Percentiles rank a stretch among this genome's conserved stretches.
phyloP scores from a whole-genome alignment of 148 eudicot genomes.

The Vaccinium myrtillus region DNA sequence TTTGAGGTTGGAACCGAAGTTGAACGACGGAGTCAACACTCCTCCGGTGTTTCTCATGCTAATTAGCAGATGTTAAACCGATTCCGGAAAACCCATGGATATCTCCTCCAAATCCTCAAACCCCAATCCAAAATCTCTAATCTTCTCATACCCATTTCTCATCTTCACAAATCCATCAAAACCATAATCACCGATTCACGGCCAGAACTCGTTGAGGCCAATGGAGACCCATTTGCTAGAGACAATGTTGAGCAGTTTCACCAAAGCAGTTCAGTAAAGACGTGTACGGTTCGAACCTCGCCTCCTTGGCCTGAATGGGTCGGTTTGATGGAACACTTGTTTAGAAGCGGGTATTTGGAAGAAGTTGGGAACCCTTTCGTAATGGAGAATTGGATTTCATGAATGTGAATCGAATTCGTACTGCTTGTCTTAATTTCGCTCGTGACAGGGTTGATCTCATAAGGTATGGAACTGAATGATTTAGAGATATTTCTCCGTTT shows the following conservation, averaged over 20 bases:
- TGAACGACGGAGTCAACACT: neutral
- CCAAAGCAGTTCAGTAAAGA: neutral
- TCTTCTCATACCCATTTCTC: constrained; percentile 18
- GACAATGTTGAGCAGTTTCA: neutral
- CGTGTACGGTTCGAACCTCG: constrained; percentile 17
- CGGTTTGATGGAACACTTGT: constrained; percentile 47
- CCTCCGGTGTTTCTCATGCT: neutral
- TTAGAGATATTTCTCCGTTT: neutral
- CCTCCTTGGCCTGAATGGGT: constrained; percentile 71
- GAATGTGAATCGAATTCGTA: constrained; percentile 44
- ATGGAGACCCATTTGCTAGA: neutral
- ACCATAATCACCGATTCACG: constrained; percentile 27
- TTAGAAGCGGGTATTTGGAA: constrained; percentile 44
- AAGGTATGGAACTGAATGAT: constrained; percentile 33
- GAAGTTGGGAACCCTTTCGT: constrained; percentile 36
- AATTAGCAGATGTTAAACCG: constrained; percentile 19
- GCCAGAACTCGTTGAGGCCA: constrained; percentile 21
- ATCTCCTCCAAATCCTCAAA: constrained; percentile 26
- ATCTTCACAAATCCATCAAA: constrained; percentile 19
- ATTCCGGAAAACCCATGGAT: constrained; percentile 3
- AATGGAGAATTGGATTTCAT: constrained; percentile 29
- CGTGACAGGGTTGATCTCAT: constrained; percentile 49
- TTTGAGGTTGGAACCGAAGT: neutral
- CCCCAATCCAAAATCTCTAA: constrained; percentile 22
- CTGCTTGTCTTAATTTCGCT: constrained; percentile 56